Evolutionary conservation across 176 grass and related monocot genomes (phyloP).

Genomic region (Oryza glumipatula): DNA sequence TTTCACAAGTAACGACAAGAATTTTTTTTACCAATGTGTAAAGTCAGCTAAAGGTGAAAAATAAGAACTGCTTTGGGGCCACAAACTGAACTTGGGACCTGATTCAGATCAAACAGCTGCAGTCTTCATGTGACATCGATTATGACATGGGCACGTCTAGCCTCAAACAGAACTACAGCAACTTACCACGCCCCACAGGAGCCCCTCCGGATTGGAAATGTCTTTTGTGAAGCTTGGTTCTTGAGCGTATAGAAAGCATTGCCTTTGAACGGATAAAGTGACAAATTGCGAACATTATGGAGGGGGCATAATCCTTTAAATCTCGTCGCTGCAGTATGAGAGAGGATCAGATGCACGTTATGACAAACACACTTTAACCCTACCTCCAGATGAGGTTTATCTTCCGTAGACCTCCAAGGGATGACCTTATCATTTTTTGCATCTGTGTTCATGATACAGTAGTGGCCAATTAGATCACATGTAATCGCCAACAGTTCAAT

Average conservation of each 20-base stretch:
- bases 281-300: constrained; percentile 33
- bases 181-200: constrained; percentile 29
- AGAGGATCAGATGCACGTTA: constrained; percentile 55
- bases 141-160: constrained; percentile 37
- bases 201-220: constrained; percentile 19
- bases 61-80: neutral
- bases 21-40: constrained; percentile 2
- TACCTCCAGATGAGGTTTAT: constrained; percentile 27
- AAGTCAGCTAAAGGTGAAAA: neutral
- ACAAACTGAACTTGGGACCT: constrained; percentile 16
- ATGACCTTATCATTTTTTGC: neutral
- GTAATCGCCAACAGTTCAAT: neutral
- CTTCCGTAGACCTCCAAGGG: constrained; percentile 11
- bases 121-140: constrained; percentile 41
- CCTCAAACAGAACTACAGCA: constrained; percentile 31
- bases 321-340: constrained; percentile 1
- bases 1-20: constrained; percentile 30
- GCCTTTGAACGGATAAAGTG: constrained; percentile 36
- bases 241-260: constrained; percentile 21
- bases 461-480: neutral
- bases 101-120: constrained; percentile 39
- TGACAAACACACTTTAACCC: constrained; percentile 52
- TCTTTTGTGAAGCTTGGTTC: constrained; percentile 33
- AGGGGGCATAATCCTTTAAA: constrained; percentile 24
- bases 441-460: constrained; percentile 12